Evolutionary conservation across 2,329 filamentous ascomycete genomes (phyloP).

Genomic region (Ophiostoma sp.): DNA sequence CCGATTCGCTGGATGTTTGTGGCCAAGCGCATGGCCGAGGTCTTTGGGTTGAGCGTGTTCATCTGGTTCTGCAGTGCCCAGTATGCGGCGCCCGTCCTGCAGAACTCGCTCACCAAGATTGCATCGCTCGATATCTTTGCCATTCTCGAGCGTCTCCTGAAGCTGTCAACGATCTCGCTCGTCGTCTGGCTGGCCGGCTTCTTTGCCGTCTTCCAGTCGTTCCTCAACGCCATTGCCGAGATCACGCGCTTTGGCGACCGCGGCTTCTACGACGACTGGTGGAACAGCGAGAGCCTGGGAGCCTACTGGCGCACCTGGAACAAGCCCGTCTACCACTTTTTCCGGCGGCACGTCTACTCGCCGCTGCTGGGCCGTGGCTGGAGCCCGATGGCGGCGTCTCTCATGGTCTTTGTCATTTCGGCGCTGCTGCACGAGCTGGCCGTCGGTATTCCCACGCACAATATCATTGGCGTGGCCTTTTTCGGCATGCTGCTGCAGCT

Average conservation of each 20-base stretch:
- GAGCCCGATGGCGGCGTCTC: conserved; percentile 67
- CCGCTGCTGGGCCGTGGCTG: conserved; percentile 85
- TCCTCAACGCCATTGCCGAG: conserved; percentile 88
- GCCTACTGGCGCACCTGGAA: conserved; percentile 97
- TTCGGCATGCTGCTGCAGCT: conserved; percentile 91
- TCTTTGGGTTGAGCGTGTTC: conserved; percentile 75
- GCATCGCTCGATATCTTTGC: conserved; percentile 74
- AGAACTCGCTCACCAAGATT: conserved; percentile 88
- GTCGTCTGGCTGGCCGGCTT: conserved; percentile 98
- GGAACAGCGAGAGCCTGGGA: conserved; percentile 86
- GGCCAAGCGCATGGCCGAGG: conserved; percentile 75
- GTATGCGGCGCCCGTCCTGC: conserved; percentile 86
- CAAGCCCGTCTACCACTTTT: conserved; percentile 94
- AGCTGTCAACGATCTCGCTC: conserved; percentile 90
- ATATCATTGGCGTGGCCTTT: conserved; percentile 89
- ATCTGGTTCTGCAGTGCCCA: conserved; percentile 96
- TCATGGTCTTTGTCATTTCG: conserved; percentile 83
- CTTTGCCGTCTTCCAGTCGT: conserved; percentile 92
- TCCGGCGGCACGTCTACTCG: conserved; percentile 90
- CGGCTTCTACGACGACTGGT: conserved; percentile 97
- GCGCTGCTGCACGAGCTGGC: conserved; percentile 88
- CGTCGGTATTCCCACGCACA: conserved; percentile 92
- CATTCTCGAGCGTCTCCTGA: conserved; percentile 87
- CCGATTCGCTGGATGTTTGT: conserved; percentile 84
- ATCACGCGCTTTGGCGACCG: conserved; percentile 87